These are phyloP conservation scores for Eucalyptus sp. DNA, from an alignment of 345 rosid genomes.

Conservation along the genomic window DNA sequence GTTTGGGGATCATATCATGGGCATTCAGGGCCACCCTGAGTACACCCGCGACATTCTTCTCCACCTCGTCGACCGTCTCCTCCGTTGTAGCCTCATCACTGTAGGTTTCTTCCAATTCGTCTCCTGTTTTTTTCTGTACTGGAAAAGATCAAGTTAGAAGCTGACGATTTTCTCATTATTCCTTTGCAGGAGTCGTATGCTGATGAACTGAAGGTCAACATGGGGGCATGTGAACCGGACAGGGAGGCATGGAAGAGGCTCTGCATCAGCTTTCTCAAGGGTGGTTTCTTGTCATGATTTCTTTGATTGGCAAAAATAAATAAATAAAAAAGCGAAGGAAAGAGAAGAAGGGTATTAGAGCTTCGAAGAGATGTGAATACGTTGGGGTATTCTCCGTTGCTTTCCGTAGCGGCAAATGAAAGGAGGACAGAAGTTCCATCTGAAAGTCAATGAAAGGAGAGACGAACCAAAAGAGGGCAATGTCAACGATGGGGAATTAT, in stretches of 20 bases:
- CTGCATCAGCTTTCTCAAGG: slow-evolving; percentile 53
- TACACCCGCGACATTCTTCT: slow-evolving; percentile 49
- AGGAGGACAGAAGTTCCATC: background rate
- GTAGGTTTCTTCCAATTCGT: background rate
- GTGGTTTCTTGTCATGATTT: background rate
- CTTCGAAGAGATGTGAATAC: background rate
- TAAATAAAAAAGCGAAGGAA: background rate
- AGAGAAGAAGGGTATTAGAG: background rate
- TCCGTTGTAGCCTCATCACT: slow-evolving; percentile 9
- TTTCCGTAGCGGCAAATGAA: background rate
- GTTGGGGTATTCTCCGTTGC: background rate
- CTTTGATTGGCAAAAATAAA: background rate
- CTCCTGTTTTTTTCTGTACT: background rate
- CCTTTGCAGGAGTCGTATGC: slow-evolving; percentile 25
- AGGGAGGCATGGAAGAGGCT: slow-evolving; percentile 39
- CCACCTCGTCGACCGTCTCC: slow-evolving; percentile 37
- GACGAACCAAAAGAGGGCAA: background rate
- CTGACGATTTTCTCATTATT: background rate
- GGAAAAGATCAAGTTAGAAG: background rate
- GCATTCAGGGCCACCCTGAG: slow-evolving; percentile 79
- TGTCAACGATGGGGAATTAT: background rate
- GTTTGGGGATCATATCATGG: slow-evolving; percentile 59
- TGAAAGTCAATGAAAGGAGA: background rate
- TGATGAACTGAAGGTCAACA: slow-evolving; percentile 21
- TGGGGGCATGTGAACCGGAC: slow-evolving; percentile 34